phyloP scores from a whole-genome alignment of 1,284 basidiomycete species.

The Crocinoboletus sp. region DNA sequence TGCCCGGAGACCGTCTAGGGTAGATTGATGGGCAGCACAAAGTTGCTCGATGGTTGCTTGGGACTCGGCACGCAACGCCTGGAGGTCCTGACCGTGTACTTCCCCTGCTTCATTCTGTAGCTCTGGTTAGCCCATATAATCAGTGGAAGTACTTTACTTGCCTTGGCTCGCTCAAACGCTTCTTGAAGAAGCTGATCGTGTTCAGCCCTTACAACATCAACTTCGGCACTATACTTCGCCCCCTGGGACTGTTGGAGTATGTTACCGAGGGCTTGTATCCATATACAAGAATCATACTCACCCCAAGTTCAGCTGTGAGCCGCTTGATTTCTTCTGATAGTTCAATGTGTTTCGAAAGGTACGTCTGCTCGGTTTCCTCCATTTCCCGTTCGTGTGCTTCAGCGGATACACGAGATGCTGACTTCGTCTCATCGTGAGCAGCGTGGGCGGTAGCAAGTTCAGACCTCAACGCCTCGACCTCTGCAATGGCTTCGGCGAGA shows the following conservation, averaged over 20 bases:
- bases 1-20: constrained; percentile 54
- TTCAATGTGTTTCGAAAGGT: constrained; percentile 48
- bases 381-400: constrained; percentile 47
- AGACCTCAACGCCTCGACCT: constrained; percentile 43
- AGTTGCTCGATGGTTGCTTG: constrained; percentile 65
- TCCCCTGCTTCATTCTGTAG: constrained; percentile 61
- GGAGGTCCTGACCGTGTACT: constrained; percentile 65
- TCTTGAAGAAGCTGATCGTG: constrained; percentile 61
- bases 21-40: constrained; percentile 52
- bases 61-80: constrained; percentile 61
- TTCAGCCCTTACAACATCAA: constrained; percentile 63
- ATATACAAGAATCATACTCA: constrained; percentile 28
- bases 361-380: constrained; percentile 45
- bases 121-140: constrained; percentile 4
- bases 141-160: constrained; percentile 25
- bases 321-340: constrained; percentile 54
- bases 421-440: constrained; percentile 46
- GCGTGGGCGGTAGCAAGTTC: constrained; percentile 43
- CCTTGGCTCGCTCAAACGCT: constrained; percentile 76
- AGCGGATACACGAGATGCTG: constrained; percentile 40
- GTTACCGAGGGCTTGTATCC: not conserved
- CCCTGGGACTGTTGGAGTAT: constrained; percentile 53
- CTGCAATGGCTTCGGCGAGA: constrained; percentile 41
- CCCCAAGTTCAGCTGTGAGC: constrained; percentile 60
- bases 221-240: constrained; percentile 58